Percentiles rank a stretch among this genome's conserved stretches.
Evolutionary conservation across 495 filamentous ascomycete genomes (phyloP).

Genomic region (Penicillium malachiteum): DNA sequence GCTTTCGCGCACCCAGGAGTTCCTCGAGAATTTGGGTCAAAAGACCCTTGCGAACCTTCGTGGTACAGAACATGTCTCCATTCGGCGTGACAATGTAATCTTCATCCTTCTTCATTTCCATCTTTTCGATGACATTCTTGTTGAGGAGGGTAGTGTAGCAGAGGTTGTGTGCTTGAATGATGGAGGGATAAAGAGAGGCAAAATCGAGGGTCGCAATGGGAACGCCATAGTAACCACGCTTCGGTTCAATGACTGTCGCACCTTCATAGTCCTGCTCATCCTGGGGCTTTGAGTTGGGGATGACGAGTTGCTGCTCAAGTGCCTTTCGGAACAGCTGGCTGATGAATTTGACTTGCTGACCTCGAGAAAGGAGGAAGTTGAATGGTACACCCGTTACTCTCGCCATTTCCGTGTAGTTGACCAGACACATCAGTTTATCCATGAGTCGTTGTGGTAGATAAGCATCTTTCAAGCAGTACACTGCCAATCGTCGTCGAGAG

Average conservation of each 20-base stretch:
- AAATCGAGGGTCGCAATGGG: conserved; percentile 98
- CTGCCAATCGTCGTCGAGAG: conserved; percentile 81
- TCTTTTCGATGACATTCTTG: conserved; percentile 71
- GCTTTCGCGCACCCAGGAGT: conserved; percentile 82
- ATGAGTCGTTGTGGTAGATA: conserved; percentile 92
- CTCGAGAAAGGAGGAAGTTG: conserved; percentile 86
- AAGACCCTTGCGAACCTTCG: conserved; percentile 86
- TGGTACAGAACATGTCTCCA: conserved; percentile 87
- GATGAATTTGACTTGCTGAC: conserved; percentile 97
- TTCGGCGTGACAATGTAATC: conserved; percentile 97
- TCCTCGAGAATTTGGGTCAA: conserved; percentile 95
- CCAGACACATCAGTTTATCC: conserved; percentile 95
- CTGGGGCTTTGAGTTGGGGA: conserved; percentile 73
- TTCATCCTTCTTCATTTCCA: conserved; percentile 73
- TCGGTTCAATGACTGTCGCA: conserved; percentile 96
- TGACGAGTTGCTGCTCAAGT: conserved; percentile 84
- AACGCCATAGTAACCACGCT: conserved; percentile 85
- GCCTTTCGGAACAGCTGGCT: conserved; percentile 97
- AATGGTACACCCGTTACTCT: conserved; percentile 98
- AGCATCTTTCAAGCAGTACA: conserved; percentile 98
- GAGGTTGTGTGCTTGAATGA: conserved; percentile 98
- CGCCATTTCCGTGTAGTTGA: conserved; percentile 99
- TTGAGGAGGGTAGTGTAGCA: conserved; percentile 96
- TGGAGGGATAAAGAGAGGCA: conserved; percentile 95
- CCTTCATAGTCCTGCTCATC: conserved; percentile 89